Percentiles rank a stretch among this genome's conserved stretches.
Conservation (phyloP, 129 eudicot species). For the Pseudognaphalium luteoalbum region DNA sequence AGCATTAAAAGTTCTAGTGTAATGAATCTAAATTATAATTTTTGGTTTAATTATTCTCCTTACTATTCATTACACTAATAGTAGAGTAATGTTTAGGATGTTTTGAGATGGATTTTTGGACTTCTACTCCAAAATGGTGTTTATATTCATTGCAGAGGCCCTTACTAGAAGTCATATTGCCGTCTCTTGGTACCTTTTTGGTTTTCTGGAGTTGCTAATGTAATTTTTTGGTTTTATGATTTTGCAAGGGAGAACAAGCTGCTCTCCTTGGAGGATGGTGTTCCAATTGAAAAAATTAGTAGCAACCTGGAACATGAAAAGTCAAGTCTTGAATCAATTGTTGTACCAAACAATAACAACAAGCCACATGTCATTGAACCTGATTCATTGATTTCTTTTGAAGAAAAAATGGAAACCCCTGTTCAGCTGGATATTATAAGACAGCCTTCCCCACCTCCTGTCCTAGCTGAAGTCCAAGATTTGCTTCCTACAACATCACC, state of each 20-base stretch:
- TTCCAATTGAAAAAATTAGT: constrained; percentile 33
- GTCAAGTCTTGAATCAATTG: constrained; percentile 35
- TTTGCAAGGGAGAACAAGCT: constrained; percentile 47
- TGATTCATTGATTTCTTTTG: constrained; percentile 80
- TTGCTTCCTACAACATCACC: constrained; percentile 53
- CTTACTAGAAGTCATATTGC: constrained; percentile 4
- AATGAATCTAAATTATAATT: no score
- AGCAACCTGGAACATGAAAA: constrained; percentile 39
- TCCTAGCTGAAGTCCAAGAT: constrained; percentile 91
- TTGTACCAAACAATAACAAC: constrained; percentile 35
- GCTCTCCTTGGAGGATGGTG: constrained; percentile 48
- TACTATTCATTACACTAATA: no score
- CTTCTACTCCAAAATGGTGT: no score
- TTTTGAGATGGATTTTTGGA: no score
- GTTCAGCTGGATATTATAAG: constrained; percentile 51
- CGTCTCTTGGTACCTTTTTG: background rate
- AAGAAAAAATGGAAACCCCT: constrained; percentile 52
- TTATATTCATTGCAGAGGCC: no score
- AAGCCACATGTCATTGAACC: constrained; percentile 52
- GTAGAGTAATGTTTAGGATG: no score
- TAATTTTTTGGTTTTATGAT: constrained; percentile 11
- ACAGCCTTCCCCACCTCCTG: constrained; percentile 95
- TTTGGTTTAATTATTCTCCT: no score
- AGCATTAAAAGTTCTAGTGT: no score
- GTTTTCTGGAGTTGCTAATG: constrained; percentile 10